Conservation (phyloP, 2,329 filamentous ascomycete genomes). For the Colletotrichum liaoningense region DNA sequence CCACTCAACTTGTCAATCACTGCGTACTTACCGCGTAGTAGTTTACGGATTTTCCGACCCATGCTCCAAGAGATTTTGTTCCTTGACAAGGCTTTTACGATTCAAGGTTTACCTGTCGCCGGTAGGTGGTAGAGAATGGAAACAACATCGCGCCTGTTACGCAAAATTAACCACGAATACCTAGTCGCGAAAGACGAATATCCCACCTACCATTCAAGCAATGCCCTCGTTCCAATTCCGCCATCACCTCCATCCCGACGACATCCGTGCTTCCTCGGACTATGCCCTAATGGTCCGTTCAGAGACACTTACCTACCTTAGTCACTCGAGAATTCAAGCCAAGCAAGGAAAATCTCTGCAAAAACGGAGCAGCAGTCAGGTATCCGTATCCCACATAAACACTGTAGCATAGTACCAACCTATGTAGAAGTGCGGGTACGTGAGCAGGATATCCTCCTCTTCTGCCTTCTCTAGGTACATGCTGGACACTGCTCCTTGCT, state of each 20-base stretch:
- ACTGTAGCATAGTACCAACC: neutral
- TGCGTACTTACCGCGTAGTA: too few species aligned
- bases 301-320: neutral
- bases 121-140: neutral
- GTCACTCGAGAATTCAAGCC: neutral
- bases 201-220: slow-evolving; percentile 18
- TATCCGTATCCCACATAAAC: neutral
- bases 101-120: neutral
- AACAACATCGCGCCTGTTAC: neutral
- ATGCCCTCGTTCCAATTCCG: neutral
- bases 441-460: neutral
- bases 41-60: neutral
- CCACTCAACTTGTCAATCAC: neutral
- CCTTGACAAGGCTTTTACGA: neutral
- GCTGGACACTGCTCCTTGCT: neutral
- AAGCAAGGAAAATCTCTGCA: neutral
- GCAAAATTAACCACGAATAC: neutral
- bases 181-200: neutral
- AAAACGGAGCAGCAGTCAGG: neutral
- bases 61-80: neutral
- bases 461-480: neutral
- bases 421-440: neutral
- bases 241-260: neutral
- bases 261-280: neutral
- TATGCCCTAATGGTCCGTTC: neutral